phyloP scores from a whole-genome alignment of 2,329 filamentous ascomycete genomes.

The Dactylellina sp. region DNA sequence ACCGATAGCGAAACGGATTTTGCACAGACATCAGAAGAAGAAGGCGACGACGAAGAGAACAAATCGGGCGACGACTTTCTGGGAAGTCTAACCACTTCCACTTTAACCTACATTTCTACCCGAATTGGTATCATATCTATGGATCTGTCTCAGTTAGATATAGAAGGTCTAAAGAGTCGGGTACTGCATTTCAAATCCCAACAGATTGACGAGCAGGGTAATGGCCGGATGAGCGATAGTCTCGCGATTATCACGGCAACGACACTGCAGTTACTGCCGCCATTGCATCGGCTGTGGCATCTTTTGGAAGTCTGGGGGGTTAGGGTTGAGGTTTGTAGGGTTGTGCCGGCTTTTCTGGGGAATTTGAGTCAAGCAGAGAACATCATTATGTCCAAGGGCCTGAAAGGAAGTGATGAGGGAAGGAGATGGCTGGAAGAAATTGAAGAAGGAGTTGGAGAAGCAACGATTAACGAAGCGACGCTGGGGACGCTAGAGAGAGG shows the following conservation, averaged over 20 bases:
- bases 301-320: slow-evolving; percentile 83
- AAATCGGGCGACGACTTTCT: slow-evolving; percentile 68
- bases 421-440: slow-evolving; percentile 58
- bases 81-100: slow-evolving; percentile 75
- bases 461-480: slow-evolving; percentile 22
- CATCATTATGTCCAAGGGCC: slow-evolving; percentile 66
- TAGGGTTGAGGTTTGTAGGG: slow-evolving; percentile 78
- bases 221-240: slow-evolving; percentile 81
- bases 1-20: slow-evolving; percentile 39
- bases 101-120: slow-evolving; percentile 77
- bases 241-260: slow-evolving; percentile 91
- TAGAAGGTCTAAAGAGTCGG: slow-evolving; percentile 90
- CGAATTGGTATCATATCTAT: slow-evolving; percentile 77
- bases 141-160: slow-evolving; percentile 68
- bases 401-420: slow-evolving; percentile 55
- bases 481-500: slow-evolving; percentile 44
- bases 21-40: slow-evolving; percentile 11
- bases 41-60: slow-evolving; percentile 57
- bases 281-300: slow-evolving; percentile 77
- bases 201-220: slow-evolving; percentile 68
- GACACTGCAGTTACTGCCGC: slow-evolving; percentile 86
- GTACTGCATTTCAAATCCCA: slow-evolving; percentile 72
- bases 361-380: slow-evolving; percentile 75
- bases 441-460: slow-evolving; percentile 63
- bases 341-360: slow-evolving; percentile 76